Evolutionary conservation across 176 grass and related monocot species (phyloP).

Genomic region (Aegilops sharonensis): DNA sequence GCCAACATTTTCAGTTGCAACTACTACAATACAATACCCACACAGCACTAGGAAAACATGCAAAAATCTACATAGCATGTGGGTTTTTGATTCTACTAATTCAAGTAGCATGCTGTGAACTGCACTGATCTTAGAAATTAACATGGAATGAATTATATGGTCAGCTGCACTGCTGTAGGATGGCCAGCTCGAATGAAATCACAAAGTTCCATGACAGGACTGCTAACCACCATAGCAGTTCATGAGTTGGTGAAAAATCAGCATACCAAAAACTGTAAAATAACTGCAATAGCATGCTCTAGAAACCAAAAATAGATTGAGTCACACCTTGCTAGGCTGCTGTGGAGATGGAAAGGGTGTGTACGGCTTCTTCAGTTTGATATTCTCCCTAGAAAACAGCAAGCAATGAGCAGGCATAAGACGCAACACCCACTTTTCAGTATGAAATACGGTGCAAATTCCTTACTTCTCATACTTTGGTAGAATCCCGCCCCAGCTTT

Average conservation of each 20-base stretch:
- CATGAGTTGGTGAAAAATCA: not conserved
- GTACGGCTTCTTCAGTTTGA: slow-evolving; percentile 87
- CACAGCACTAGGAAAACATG: not conserved
- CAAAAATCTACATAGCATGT: not conserved
- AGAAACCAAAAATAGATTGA: not conserved
- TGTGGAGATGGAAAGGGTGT: slow-evolving; percentile 86
- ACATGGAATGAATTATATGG: not conserved
- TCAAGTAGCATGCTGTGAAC: not conserved
- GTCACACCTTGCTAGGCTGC: slow-evolving; percentile 74
- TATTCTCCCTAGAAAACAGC: slow-evolving; percentile 67
- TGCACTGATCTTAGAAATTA: not conserved
- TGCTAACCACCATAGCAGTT: not conserved
- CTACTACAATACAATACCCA: not conserved
- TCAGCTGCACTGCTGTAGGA: too few species aligned
- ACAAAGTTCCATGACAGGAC: not conserved
- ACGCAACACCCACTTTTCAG: not conserved
- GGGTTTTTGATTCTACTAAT: not conserved
- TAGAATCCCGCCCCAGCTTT: slow-evolving; percentile 78
- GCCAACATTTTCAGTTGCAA: not conserved
- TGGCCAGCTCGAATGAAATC: not conserved
- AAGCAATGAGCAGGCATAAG: not conserved
- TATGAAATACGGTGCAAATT: not conserved
- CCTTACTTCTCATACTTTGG: slow-evolving; percentile 76
- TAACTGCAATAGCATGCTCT: not conserved
- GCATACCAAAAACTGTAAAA: not conserved